Evolutionary conservation across 192 early-diverging fungal species (phyloP).

Genomic region (Backusella morwellensis): DNA sequence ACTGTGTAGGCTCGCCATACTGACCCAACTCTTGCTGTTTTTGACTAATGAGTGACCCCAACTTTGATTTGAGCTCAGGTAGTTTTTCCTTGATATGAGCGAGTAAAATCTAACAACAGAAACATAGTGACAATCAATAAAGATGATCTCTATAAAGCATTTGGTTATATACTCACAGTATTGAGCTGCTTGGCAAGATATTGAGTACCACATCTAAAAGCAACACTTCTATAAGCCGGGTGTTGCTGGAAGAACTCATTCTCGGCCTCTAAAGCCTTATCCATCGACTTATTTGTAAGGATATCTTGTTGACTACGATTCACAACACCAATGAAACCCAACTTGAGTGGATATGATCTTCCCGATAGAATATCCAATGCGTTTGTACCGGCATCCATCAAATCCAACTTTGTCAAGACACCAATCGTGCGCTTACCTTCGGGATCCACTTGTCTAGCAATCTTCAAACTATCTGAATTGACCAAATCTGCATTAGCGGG

Average conservation of each 20-base stretch:
- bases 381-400: constrained; percentile 85
- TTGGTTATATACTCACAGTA: constrained; percentile 33
- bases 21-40: constrained; percentile 71
- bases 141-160: neutral
- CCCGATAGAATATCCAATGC: constrained; percentile 79
- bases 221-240: constrained; percentile 68
- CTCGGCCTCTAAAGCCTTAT: constrained; percentile 65
- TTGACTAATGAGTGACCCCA: constrained; percentile 74
- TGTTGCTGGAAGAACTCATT: constrained; percentile 69
- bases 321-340: constrained; percentile 81
- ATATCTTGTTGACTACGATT: constrained; percentile 86
- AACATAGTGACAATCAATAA: neutral
- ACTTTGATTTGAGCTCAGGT: constrained; percentile 73
- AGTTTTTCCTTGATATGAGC: constrained; percentile 78
- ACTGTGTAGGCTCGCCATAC: constrained; percentile 57
- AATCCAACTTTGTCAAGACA: constrained; percentile 79
- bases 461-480: constrained; percentile 83
- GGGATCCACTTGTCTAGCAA: constrained; percentile 82
- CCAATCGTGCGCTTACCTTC: constrained; percentile 77
- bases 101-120: constrained; percentile 57
- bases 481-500: constrained; percentile 81
- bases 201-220: constrained; percentile 69
- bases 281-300: constrained; percentile 66
- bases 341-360: constrained; percentile 70
- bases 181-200: constrained; percentile 70